phyloP scores from a whole-genome alignment of 164 flowering plant genomes.

The Vitis amurensis region DNA sequence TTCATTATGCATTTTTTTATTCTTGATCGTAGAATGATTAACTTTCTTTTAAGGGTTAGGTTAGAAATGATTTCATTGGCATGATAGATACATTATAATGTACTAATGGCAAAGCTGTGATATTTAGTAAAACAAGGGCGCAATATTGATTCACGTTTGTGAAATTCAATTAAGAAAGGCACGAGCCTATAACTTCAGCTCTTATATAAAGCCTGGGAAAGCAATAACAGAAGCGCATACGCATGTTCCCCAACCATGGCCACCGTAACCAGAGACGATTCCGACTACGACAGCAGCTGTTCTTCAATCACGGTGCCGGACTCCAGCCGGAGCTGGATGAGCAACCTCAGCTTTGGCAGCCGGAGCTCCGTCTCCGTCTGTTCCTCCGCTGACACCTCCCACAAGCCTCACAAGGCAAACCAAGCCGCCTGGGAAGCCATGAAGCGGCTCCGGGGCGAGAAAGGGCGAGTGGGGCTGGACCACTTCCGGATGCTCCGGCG shows the following conservation, averaged over 20 bases:
- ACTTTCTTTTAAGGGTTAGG: not conserved
- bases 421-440: slow-evolving; percentile 83
- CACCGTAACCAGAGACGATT: slow-evolving; percentile 32
- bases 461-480: slow-evolving; percentile 60
- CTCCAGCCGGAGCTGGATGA: slow-evolving; percentile 62
- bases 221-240: slow-evolving; percentile 3
- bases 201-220: slow-evolving; percentile 21
- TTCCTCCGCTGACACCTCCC: slow-evolving; percentile 29
- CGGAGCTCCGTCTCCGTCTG: slow-evolving; percentile 56
- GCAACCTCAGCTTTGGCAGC: slow-evolving; percentile 63
- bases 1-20: not conserved
- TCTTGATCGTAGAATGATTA: not conserved
- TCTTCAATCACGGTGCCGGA: slow-evolving; percentile 61
- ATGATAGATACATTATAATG: too few relatives aligned
- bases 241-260: slow-evolving; percentile 29
- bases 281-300: slow-evolving; percentile 67
- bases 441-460: slow-evolving; percentile 36
- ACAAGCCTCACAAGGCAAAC: slow-evolving; percentile 84
- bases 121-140: not conserved
- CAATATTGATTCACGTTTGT: not conserved
- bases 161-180: not conserved
- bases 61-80: too few relatives aligned
- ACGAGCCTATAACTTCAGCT: not conserved
- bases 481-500: slow-evolving; percentile 67
- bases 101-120: slow-evolving; percentile 13